phyloP scores from a whole-genome alignment of 345 rosid species.

The Pugionium dolabratum region DNA sequence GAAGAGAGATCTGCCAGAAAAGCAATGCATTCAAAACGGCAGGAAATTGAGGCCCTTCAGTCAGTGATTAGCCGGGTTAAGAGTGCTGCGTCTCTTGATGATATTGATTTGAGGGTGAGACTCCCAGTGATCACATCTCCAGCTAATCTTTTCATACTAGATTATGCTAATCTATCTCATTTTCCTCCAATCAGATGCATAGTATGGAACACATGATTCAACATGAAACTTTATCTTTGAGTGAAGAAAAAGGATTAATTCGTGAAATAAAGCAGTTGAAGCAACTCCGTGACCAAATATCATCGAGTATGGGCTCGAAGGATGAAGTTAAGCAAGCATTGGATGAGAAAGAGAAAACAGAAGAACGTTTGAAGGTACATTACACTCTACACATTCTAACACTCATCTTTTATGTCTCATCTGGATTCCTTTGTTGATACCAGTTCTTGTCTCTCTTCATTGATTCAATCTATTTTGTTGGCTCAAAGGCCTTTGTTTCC shows the following conservation, averaged over 20 bases:
- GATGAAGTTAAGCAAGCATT: constrained; percentile 62
- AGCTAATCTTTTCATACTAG: constrained; percentile 15
- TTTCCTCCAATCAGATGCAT: constrained; percentile 53
- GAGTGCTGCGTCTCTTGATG: constrained; percentile 54
- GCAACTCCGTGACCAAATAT: constrained; percentile 57
- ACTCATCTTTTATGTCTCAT: constrained; percentile 20
- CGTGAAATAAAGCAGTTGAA: constrained; percentile 71
- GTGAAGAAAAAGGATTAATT: constrained; percentile 71
- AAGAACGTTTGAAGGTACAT: constrained; percentile 74
- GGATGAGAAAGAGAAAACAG: constrained; percentile 63
- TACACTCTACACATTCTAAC: constrained; percentile 1
- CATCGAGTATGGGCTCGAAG: constrained; percentile 55
- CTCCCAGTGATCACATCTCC: constrained; percentile 11
- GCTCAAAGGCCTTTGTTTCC: constrained; percentile 18
- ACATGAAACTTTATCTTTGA: constrained; percentile 68
- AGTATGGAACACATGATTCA: constrained; percentile 67
- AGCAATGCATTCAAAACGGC: constrained; percentile 56
- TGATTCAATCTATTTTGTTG: constrained; percentile 16
- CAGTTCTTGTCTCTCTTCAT: constrained; percentile 7
- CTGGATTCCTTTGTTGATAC: constrained; percentile 22
- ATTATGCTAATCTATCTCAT: constrained; percentile 30
- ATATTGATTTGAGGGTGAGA: constrained; percentile 64
- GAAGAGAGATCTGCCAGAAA: constrained; percentile 67
- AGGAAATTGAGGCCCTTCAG: constrained; percentile 68
- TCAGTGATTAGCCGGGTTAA: constrained; percentile 52